Base-by-base conservation (phyloP, 495 filamentous ascomycete species). In the Neurospora sp. region DNA sequence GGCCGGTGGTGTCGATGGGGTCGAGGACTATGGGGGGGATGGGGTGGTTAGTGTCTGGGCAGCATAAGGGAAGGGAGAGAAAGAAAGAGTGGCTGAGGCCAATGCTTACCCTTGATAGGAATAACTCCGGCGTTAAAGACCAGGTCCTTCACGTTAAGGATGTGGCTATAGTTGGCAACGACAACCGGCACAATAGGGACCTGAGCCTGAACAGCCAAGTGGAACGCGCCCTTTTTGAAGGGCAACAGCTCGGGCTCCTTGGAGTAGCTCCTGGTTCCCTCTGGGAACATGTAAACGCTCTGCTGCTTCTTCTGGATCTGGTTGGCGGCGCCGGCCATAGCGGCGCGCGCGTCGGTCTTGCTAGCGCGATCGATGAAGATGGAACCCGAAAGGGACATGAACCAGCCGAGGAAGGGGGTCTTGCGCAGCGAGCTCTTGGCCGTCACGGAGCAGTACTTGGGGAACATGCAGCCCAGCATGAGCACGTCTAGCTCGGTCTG, bases 191-290 rank as follows among this genome's bases (percentile, higher is more conserved):
- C 90, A 77, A 98, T 92, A 22, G 93, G 94, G 38, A 97, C 95
- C 78, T 93, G 91, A 1, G 95, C 96, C 84, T 98, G 92, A 8
- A 99, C 89, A 27, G 96, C 96, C 12, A 99, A 85, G 80, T 98
- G 96, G 83, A 98, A 99, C 44, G 96, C 96, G 73, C 96, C 96
- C 85, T 98, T 98, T 85, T 99, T 99, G 84, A 98, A 99, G 8
- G 92, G 89, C 71, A 98, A 83, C 77, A 99, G 82, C 69, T 86
- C 89, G 7, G 96, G 91, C 68, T 93, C 89, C 75, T 90, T 88
- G 68, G 90, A 87, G 84, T 99, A 97, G 75, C 92, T 95, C 69
- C 96, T 86, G 7, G 96, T 99, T 16, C 96, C 96, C 83, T 99
- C 96, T 44, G 92, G 91, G 80, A 96, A 96, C 80, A 98, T 97